Conservation (phyloP, 2,329 filamentous ascomycete genomes). For the Colletotrichum tropicicola region DNA sequence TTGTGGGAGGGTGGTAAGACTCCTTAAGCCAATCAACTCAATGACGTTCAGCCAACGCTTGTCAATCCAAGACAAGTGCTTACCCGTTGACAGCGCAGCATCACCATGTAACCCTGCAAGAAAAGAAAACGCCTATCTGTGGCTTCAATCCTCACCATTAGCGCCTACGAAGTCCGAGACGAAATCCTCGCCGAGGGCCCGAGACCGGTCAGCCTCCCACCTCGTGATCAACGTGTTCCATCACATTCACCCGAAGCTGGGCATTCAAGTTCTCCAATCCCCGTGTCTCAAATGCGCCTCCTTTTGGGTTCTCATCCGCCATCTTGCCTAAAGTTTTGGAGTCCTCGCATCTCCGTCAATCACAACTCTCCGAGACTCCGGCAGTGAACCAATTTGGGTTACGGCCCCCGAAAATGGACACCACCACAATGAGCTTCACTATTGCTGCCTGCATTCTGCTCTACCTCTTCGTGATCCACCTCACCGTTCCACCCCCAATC, state of each 20-base stretch:
- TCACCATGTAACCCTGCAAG: neutral
- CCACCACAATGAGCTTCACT: neutral
- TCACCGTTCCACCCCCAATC: neutral
- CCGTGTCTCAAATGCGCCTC: neutral
- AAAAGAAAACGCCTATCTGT: neutral
- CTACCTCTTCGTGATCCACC: neutral
- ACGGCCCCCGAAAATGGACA: neutral
- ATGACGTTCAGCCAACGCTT: neutral
- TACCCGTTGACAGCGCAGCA: neutral
- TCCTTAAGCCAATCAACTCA: neutral
- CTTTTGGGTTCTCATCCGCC: neutral
- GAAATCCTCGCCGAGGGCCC: too few species aligned
- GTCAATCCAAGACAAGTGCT: conserved; percentile 11
- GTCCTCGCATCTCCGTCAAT: neutral
- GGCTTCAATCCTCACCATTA: neutral
- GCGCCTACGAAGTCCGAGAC: neutral
- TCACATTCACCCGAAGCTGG: too few species aligned
- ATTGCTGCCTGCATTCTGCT: neutral
- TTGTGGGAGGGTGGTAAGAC: neutral
- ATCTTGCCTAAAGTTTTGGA: neutral
- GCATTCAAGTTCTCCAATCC: too few species aligned
- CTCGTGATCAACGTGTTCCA: too few species aligned
- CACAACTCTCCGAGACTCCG: neutral
- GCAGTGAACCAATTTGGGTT: neutral
- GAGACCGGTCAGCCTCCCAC: too few species aligned